phyloP scores from a whole-genome alignment of 2,329 filamentous ascomycete genomes.

The Pyricularia sp. region DNA sequence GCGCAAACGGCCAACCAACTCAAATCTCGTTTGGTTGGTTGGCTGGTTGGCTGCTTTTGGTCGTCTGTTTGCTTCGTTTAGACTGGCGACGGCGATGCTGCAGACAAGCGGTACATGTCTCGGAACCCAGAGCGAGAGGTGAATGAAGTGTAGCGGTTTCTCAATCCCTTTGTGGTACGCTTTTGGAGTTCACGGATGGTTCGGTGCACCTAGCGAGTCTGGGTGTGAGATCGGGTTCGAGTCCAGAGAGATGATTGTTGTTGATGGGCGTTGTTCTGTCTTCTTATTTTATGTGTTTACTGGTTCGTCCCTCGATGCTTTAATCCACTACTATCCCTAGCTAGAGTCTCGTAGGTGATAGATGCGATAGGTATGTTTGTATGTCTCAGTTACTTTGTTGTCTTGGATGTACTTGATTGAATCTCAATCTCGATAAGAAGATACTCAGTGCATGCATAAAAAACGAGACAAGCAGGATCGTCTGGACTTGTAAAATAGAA shows the following conservation, averaged over 20 bases:
- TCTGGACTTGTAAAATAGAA: neutral
- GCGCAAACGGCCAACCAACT: neutral
- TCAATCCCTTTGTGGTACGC: neutral
- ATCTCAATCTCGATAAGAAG: neutral
- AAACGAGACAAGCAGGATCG: neutral
- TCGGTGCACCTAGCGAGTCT: neutral
- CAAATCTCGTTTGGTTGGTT: neutral
- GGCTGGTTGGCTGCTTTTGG: neutral
- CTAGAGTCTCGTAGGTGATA: neutral
- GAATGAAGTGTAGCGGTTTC: neutral
- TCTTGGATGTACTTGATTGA: neutral
- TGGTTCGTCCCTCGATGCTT: neutral
- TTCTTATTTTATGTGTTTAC: neutral
- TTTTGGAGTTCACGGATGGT: neutral
- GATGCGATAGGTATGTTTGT: neutral
- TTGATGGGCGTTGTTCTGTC: neutral
- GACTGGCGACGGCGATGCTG: slow-evolving; percentile 1
- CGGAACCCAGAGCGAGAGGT: neutral
- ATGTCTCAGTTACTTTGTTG: neutral
- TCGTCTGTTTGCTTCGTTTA: neutral
- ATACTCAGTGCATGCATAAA: neutral
- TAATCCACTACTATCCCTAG: neutral
- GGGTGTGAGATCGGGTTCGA: neutral
- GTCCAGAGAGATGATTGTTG: neutral
- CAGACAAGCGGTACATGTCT: slow-evolving; percentile 3